phyloP scores from a whole-genome alignment of 2,329 filamentous ascomycete species.

The Catunica adiposa region DNA sequence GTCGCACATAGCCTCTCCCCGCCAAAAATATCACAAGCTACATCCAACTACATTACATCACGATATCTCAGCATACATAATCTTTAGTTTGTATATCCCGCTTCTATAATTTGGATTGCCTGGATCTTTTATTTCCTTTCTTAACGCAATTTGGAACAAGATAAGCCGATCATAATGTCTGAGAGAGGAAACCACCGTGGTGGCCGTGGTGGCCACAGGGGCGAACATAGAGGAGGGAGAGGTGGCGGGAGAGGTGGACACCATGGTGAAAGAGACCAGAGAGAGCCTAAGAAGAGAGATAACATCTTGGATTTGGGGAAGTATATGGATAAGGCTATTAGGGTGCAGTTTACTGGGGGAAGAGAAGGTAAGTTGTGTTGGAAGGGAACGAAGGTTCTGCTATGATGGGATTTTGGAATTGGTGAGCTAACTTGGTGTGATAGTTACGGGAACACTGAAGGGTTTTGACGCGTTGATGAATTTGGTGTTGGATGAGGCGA shows the following conservation, averaged over 20 bases:
- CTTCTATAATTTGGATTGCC: neutral
- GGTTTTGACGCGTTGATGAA: slow-evolving; percentile 98
- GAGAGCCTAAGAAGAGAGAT: slow-evolving; percentile 69
- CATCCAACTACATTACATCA: neutral
- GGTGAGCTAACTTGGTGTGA: slow-evolving; percentile 10
- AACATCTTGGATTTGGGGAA: slow-evolving; percentile 91
- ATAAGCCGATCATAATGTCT: slow-evolving; percentile 8
- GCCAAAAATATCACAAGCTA: neutral
- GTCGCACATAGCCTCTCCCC: neutral
- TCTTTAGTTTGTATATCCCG: neutral
- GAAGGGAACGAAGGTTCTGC: neutral
- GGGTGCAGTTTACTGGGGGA: slow-evolving; percentile 91
- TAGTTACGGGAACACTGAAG: slow-evolving; percentile 78
- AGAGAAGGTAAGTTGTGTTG: slow-evolving; percentile 50
- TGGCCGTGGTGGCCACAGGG: slow-evolving; percentile 22
- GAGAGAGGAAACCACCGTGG: slow-evolving; percentile 22
- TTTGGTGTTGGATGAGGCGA: slow-evolving; percentile 82
- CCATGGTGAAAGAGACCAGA: slow-evolving; percentile 35
- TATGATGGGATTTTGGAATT: neutral
- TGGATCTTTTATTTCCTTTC: neutral
- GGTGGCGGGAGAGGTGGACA: slow-evolving; percentile 30
- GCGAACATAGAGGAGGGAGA: slow-evolving; percentile 27
- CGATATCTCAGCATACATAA: too few species aligned
- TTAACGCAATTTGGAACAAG: neutral
- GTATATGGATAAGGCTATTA: slow-evolving; percentile 94